Evolutionary conservation across 2,329 filamentous ascomycete genomes (phyloP).

Genomic region (Leptosphaerulina australis): DNA sequence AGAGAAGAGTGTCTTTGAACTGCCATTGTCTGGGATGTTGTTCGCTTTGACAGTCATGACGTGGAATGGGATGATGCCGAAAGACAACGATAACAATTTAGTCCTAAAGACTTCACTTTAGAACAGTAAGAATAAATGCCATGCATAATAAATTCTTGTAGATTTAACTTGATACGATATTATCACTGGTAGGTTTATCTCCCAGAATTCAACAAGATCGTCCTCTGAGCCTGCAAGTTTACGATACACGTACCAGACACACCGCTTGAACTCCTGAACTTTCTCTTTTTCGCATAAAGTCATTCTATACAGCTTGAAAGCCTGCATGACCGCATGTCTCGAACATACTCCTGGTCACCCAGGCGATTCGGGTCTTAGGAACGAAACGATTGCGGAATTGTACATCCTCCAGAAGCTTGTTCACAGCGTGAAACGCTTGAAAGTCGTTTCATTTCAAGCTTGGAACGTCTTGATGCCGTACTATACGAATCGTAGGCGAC

Average conservation of each 20-base stretch:
- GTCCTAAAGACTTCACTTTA: too few species aligned
- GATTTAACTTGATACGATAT: too few species aligned
- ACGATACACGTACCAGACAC: background rate
- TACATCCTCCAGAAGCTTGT: conserved; percentile 7
- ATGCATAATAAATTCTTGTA: too few species aligned
- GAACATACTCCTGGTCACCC: background rate
- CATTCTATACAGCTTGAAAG: background rate
- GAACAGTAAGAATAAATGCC: too few species aligned
- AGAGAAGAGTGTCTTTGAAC: too few species aligned
- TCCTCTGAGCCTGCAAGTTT: background rate
- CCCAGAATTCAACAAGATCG: too few species aligned
- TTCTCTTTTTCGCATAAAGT: background rate
- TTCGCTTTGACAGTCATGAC: too few species aligned
- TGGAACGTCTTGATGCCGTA: background rate
- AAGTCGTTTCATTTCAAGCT: background rate
- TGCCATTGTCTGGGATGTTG: too few species aligned
- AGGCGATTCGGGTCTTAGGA: background rate
- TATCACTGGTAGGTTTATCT: too few species aligned
- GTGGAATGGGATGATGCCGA: too few species aligned
- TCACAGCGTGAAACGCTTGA: conserved; percentile 1
- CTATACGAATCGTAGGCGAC: background rate
- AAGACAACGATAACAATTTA: too few species aligned
- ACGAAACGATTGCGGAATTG: background rate
- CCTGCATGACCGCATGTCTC: background rate
- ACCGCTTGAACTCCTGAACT: background rate